Conservation (phyloP, 805 yeast species). For the Hermanozyma aechmeae region DNA sequence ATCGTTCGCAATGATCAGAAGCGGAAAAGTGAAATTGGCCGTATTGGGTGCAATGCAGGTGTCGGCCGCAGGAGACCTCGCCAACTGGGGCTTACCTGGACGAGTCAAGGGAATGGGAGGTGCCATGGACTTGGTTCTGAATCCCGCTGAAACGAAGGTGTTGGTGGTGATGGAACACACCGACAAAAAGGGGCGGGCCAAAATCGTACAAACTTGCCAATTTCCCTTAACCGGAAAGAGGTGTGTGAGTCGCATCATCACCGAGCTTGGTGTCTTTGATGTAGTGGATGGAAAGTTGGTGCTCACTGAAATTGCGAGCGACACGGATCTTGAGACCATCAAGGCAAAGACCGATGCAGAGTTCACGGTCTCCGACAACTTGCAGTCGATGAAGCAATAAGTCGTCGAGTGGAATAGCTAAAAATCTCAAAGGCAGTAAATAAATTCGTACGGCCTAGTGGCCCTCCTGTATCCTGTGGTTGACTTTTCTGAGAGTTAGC, state of each 20-base stretch:
- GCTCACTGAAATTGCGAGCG: conserved; percentile 33
- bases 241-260: conserved; percentile 38
- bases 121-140: conserved; percentile 44
- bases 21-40: conserved; percentile 35
- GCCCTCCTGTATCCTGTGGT: too few species aligned
- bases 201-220: conserved; percentile 33
- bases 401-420: too few species aligned
- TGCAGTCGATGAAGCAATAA: conserved; percentile 15
- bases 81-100: conserved; percentile 47
- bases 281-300: conserved; percentile 28
- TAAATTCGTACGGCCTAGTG: too few species aligned
- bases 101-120: conserved; percentile 46
- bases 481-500: too few species aligned
- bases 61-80: conserved; percentile 37
- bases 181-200: conserved; percentile 38
- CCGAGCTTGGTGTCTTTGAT: conserved; percentile 41
- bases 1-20: conserved; percentile 41
- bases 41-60: conserved; percentile 44
- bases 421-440: too few species aligned
- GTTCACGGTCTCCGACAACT: conserved; percentile 22
- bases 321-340: conserved; percentile 30
- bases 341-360: conserved; percentile 30
- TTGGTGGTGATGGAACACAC: conserved; percentile 40
- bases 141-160: conserved; percentile 35
- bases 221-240: conserved; percentile 40